Base-by-base conservation (phyloP, 768 basidiomycete species). In the Psilocybe azurescens region DNA sequence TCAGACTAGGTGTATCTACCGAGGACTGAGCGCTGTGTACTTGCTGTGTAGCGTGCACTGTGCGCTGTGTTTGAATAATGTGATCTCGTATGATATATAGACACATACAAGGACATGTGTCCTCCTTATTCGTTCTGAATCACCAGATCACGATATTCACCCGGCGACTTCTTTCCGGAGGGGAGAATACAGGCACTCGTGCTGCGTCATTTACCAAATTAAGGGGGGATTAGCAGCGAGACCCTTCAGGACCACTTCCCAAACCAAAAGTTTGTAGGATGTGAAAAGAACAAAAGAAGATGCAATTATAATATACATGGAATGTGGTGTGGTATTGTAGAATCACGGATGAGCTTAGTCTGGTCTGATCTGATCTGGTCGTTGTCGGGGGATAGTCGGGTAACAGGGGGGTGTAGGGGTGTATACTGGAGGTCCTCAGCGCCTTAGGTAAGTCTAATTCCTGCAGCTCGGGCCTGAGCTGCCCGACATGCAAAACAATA, bases 401-500 rank as follows among this genome's bases (percentile, higher is more conserved):
- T 14, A 41, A 18, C 18, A 38, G 44, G 8, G 53, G 41, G 13
- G 52, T 3, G n/a, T 33, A 18, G 24, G 33, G 13, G 44, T 2
- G 47, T 28, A 20, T 30, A 28, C 33, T 9, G 47, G 47, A 24
- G 11, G 20, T 48, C 24, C 24, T 38, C 44, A 30, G 18, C 32
- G 51, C 20, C 33, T 28, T 56, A 70, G 55, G 60, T 69, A 56
- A 70, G 56, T 55, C 59, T 62, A n/a, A 67, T 46, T 44, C 72
- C 69, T 38, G 74, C 74, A 38, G 76, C 77, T 41, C 72, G 74
- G 47, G 78, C 77, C 57, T 77, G 76, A 1, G 89, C 88, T 59
- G 87, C 83, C 39, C 86, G 84, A 73, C 90, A 93, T 50, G 85
- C 83, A 67, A 83, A 87, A 72, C 90, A 93, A 61, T 78, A 87